Conservation (phyloP, 768 basidiomycete genomes). For the Serendipita sp. region DNA sequence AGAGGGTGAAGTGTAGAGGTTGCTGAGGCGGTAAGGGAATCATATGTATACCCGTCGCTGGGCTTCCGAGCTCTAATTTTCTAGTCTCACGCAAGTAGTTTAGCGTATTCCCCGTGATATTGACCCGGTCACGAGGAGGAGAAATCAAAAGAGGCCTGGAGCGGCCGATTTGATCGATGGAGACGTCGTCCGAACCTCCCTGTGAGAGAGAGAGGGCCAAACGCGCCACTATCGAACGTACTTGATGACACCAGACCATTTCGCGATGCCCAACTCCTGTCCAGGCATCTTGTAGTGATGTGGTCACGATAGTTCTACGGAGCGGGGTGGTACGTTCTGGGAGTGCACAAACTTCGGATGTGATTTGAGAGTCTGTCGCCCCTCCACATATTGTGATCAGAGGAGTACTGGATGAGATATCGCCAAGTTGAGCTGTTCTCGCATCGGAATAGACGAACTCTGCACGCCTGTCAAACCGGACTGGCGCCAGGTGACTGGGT, state of each 20-base stretch:
- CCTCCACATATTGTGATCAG: constrained; percentile 84
- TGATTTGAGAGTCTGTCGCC: constrained; percentile 77
- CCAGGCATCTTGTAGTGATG: constrained; percentile 80
- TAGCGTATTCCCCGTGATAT: not conserved
- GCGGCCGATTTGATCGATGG: not conserved
- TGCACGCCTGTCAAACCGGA: constrained; percentile 67
- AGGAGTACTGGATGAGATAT: constrained; percentile 32
- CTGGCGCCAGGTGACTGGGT: constrained; percentile 76
- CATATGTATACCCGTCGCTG: constrained; percentile 19
- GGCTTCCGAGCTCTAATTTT: not conserved
- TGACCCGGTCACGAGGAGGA: not conserved
- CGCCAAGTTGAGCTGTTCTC: constrained; percentile 22
- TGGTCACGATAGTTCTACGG: constrained; percentile 61
- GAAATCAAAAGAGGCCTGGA: not conserved
- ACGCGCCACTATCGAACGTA: constrained; percentile 75
- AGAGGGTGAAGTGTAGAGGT: not conserved
- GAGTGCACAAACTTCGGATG: constrained; percentile 74
- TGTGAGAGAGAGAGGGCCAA: constrained; percentile 50
- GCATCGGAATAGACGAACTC: constrained; percentile 43
- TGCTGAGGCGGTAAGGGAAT: constrained; percentile 17
- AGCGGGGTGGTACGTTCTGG: constrained; percentile 18
- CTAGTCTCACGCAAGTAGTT: not conserved
- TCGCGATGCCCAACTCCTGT: constrained; percentile 90
- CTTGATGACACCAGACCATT: constrained; percentile 98
- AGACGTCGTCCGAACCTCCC: too few species aligned